Base-by-base conservation (phyloP, 352 stramenopile species). In the Pythium sp. region DNA sequence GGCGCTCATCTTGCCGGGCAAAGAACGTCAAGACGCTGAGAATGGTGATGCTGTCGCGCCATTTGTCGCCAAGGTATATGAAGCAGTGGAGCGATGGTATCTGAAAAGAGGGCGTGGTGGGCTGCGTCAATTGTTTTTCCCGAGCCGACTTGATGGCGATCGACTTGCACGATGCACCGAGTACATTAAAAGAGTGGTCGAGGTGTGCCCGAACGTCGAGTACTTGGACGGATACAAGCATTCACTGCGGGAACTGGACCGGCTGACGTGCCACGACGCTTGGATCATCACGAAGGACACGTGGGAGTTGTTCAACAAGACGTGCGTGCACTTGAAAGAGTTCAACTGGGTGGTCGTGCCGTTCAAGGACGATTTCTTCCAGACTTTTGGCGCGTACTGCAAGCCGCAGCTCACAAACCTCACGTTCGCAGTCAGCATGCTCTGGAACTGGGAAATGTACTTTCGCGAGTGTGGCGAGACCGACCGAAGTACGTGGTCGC, bases 291-390 rank as follows among this genome's bases (percentile, higher is more conserved):
- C 72, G 38, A 57, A 78, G 11, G 43, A 72, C 1, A 70, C 67
- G 24, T 86, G 76, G 79, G 62, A 78, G 20, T 49, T 54, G 2
- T 91, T 89, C 61, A 86, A 80, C 54, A 63, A 62, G 14, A 69
- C 69, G 2, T 87, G 83, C 41, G 62, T 72, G 20, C 58, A 62
- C 0, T 61, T 91, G 56, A 71, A 74, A 7, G 83, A 89, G 68
- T 86, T 91, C 65, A 87, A 82, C 57, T 91, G 83, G 83, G 74
- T 84, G 18, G 71, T 87, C 9, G 71, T 90, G 53, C 83, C 83
- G 1, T 91, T 89, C 60, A 78, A 81, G 5, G 73, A 80, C 20
- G 71, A 71, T 3, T 82, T 84, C 61, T 87, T 86, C 46, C 64
- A 72, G 7, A 64, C 74, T 1, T 87, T 84, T 59, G 74, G 77